These are phyloP conservation scores for Aspergillus cavernicola DNA, from an alignment of 495 filamentous ascomycete genomes.

Conservation along the genomic window DNA sequence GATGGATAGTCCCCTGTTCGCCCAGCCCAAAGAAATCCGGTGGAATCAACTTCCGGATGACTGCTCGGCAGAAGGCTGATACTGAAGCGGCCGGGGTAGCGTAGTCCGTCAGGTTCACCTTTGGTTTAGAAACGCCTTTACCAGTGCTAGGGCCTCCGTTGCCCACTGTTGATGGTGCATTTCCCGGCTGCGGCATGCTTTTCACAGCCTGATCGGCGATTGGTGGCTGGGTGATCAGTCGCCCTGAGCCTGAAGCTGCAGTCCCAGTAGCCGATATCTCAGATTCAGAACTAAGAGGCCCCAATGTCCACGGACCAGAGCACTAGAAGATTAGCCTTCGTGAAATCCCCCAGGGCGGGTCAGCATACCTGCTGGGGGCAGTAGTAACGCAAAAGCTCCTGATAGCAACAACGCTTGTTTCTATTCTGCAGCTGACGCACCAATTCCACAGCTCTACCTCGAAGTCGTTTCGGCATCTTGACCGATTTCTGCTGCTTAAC, in stretches of 20 bases:
- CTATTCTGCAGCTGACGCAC: slow-evolving; percentile 64
- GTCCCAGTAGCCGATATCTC: slow-evolving; percentile 2
- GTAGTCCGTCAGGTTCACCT: slow-evolving; percentile 57
- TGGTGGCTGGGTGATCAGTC: slow-evolving; percentile 31
- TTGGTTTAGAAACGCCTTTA: slow-evolving; percentile 13
- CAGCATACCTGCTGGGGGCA: slow-evolving; percentile 58
- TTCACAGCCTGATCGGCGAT: slow-evolving; percentile 2
- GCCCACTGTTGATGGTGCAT: neutral
- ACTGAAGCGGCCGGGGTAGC: slow-evolving; percentile 67
- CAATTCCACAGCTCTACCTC: slow-evolving; percentile 55
- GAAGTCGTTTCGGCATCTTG: slow-evolving; percentile 73
- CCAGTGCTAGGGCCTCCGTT: neutral
- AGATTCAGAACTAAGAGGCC: slow-evolving; percentile 14
- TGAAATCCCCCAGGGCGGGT: neutral
- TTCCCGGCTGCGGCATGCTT: neutral
- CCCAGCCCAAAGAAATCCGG: slow-evolving; percentile 68
- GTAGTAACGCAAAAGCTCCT: slow-evolving; percentile 70
- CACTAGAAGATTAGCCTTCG: slow-evolving; percentile 21
- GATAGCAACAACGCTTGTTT: slow-evolving; percentile 73
- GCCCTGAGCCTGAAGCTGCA: slow-evolving; percentile 19
- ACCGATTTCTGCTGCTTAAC: slow-evolving; percentile 13
- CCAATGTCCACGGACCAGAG: slow-evolving; percentile 30
- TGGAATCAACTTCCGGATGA: slow-evolving; percentile 71
- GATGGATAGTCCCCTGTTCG: slow-evolving; percentile 52
- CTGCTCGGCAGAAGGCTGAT: slow-evolving; percentile 84